Conservation (phyloP, 2,329 filamentous ascomycete genomes). For the Fusarium sp. region DNA sequence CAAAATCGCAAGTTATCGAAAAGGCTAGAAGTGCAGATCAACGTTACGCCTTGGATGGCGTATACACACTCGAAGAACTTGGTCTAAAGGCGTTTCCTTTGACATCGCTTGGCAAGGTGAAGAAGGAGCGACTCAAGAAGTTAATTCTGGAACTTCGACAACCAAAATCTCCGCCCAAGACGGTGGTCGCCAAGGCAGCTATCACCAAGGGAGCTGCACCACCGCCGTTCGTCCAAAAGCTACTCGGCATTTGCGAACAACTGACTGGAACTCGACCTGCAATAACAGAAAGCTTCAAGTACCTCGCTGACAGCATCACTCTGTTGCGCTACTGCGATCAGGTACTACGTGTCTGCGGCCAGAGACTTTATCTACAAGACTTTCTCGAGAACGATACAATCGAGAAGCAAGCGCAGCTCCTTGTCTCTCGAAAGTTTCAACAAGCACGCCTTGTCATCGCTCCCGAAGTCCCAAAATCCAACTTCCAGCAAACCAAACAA, state of each 20-base stretch:
- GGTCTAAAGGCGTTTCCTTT: conserved; percentile 53
- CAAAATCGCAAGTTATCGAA: conserved; percentile 50
- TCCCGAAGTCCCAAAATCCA: conserved; percentile 3
- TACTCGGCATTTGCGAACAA: conserved; percentile 48
- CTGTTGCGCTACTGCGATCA: conserved; percentile 53
- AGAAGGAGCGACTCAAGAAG: conserved; percentile 53
- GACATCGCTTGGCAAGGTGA: conserved; percentile 59
- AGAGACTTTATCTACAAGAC: conserved; percentile 53
- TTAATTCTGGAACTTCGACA: conserved; percentile 36
- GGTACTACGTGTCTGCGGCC: conserved; percentile 44
- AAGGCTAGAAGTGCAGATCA: conserved; percentile 50
- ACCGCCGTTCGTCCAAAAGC: conserved; percentile 29
- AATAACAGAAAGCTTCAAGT: conserved; percentile 43
- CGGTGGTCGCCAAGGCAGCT: neutral
- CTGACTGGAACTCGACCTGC: conserved; percentile 47
- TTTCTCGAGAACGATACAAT: conserved; percentile 48
- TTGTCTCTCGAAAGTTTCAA: conserved; percentile 40
- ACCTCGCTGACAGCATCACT: conserved; percentile 53
- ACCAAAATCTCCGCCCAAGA: neutral
- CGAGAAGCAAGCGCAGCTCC: conserved; percentile 47
- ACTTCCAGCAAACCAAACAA: neutral
- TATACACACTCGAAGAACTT: conserved; percentile 58
- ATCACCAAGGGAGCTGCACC: neutral
- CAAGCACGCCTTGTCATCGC: conserved; percentile 25
- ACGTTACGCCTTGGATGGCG: conserved; percentile 54